Base-by-base conservation (phyloP, 108 stramenopile genomes). In the Fragilariopsis cylindrus region DNA sequence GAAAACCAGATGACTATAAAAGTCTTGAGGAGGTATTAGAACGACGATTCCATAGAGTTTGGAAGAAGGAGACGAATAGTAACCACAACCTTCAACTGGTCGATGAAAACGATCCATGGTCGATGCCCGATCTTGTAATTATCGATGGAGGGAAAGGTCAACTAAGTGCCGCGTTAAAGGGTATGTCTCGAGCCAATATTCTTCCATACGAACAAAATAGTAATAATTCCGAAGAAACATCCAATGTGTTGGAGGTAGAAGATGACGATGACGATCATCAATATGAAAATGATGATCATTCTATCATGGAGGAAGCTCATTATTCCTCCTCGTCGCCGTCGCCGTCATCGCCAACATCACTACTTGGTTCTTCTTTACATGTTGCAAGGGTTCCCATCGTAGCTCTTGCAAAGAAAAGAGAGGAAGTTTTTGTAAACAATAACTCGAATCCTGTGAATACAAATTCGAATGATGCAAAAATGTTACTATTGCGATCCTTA, bases 91-190 rank as follows among this genome's bases (percentile, higher is more conserved):
- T 66, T 66, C 49, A 56, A 4, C 56, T 70, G 13, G 76, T 82
- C 7, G 78, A 64, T 13, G 48, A 76, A 40, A 71, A 76, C 2
- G 80, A 82, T 68, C 76, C 86, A 43, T 88, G 88, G 86, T 76
- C 69, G 15, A 60, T 88, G 8, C 92, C 92, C 11, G 92, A 93
- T 64, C 56, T 93, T 1, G 82, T 93, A 44, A 67, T 93, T 19
- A 82, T 93, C 52, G 92, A 93, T 74, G 92, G 92, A 68, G 92
- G 92, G 0, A 77, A 74, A 57, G 92, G 92, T 4, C 92, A 93
- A 70, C 82, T 93, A 11, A 74, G 43, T 48, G 87, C 90, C 15
- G 92, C 92, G 9, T 9, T 88, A 52, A 81, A 87, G 60, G 92
- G 88, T 39, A 87, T 91, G 78, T 70, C 71, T 9, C 74, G 73